Percentiles rank a stretch among this genome's conserved stretches.
Conservation (phyloP, 2,329 filamentous ascomycete genomes). For the Fusarium sp. region DNA sequence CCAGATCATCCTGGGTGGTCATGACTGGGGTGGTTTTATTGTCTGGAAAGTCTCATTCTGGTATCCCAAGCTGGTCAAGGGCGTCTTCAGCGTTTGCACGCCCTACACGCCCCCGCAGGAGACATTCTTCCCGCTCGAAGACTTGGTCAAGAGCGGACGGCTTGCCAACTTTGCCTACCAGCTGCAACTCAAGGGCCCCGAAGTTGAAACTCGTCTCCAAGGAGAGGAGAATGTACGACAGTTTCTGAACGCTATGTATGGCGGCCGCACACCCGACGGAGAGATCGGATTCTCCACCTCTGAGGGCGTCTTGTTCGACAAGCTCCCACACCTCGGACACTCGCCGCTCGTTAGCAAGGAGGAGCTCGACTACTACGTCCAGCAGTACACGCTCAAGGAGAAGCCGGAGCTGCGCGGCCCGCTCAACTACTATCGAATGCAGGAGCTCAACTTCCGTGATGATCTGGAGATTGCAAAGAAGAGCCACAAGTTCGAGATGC, state of each 20-base stretch:
- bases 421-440: slow-evolving; percentile 88
- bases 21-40: slow-evolving; percentile 90
- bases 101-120: slow-evolving; percentile 70
- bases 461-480: slow-evolving; percentile 72
- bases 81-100: slow-evolving; percentile 84
- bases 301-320: slow-evolving; percentile 72
- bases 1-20: slow-evolving; percentile 83
- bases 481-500: slow-evolving; percentile 64
- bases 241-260: slow-evolving; percentile 78
- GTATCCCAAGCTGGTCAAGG: slow-evolving; percentile 76
- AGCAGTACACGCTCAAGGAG: slow-evolving; percentile 71
- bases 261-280: slow-evolving; percentile 67
- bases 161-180: slow-evolving; percentile 85
- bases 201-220: slow-evolving; percentile 68
- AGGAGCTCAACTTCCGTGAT: slow-evolving; percentile 79
- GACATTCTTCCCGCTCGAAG: slow-evolving; percentile 66
- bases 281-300: slow-evolving; percentile 67
- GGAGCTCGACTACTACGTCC: slow-evolving; percentile 81
- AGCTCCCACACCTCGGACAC: slow-evolving; percentile 65
- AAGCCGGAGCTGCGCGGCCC: slow-evolving; percentile 76
- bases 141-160: slow-evolving; percentile 63
- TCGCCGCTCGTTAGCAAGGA: slow-evolving; percentile 71
- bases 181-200: slow-evolving; percentile 77
- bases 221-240: slow-evolving; percentile 71
- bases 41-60: slow-evolving; percentile 80